Evolutionary conservation across 148 eudicot species (phyloP), one percentile per base, ranked within the genome.

Genomic region (Nyssa sinensis): DNA sequence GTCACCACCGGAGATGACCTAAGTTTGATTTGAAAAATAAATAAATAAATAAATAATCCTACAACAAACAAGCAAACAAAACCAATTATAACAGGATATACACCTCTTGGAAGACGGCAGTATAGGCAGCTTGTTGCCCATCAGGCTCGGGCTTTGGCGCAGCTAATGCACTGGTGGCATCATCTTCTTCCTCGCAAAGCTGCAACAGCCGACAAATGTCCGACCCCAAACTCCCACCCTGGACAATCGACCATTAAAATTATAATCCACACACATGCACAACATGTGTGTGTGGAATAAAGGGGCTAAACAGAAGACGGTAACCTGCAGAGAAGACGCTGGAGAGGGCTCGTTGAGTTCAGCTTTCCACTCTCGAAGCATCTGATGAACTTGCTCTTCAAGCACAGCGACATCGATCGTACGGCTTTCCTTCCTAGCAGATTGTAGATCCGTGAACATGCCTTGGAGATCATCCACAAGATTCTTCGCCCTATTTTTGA

Each of bases 401-500:
- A 93, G 88, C 69, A 89, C 81, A 10, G 86, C 77, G 62, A 86
- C 94, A 73, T 96, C 98, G 25, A 74, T 84, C 4, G 86, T 74
- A 25, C 96, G 94, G 66, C 96, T 92, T 67, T 95, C 99, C 79
- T 89, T 90, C 82, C 93, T 86, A 4, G 97, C 97, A 0, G 91
- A 89, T 69, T 95, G 98, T 31, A 95, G 86, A 82, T 93, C 91
- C 13, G 84, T 79, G 75, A 95, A 95, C 75, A 95, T 81, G 58
- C 87, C 92, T 77, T 95, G 97, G 7, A 95, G 96, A 86, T 95
- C 98, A 83, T 95, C 94, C 75, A 95, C 99, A 19, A 97, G 84
- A 51, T 88, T 93, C 83, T 93, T 95, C 44, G 96, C 99, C 77
- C 83, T 88, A 70, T 92, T 98, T 83, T 96, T 96, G 78, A 93